These are phyloP conservation scores for Tricholoma terreum DNA, from an alignment of 768 basidiomycete species.

Conservation along the genomic window DNA sequence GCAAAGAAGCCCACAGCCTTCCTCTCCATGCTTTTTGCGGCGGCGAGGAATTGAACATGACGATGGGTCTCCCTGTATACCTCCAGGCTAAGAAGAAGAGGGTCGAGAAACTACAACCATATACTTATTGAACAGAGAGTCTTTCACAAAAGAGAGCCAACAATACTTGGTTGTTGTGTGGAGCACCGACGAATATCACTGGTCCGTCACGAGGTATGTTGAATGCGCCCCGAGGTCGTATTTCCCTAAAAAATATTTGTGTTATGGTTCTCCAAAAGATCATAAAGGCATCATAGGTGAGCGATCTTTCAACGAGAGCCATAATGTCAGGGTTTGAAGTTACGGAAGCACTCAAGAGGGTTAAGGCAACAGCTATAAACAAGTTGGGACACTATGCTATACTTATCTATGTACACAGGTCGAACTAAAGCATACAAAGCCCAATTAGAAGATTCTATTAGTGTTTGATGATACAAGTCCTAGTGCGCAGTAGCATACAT, in stretches of 20 bases:
- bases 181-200: conserved; percentile 89
- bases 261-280: conserved; percentile 84
- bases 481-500: conserved; percentile 10
- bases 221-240: conserved; percentile 90
- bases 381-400: background rate
- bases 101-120: conserved; percentile 79
- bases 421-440: too few species aligned
- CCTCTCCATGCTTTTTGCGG: conserved; percentile 84
- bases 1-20: conserved; percentile 79
- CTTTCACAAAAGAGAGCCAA: conserved; percentile 4
- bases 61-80: conserved; percentile 82
- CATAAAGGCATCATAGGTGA: conserved; percentile 71
- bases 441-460: background rate
- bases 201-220: conserved; percentile 90
- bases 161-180: conserved; percentile 85
- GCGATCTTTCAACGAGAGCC: conserved; percentile 19
- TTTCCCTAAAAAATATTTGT: conserved; percentile 95
- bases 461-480: background rate
- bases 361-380: background rate
- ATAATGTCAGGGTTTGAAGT: conserved; percentile 10
- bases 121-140: conserved; percentile 11
- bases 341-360: background rate
- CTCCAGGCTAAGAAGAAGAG: conserved; percentile 78
- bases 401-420: too few species aligned
- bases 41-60: conserved; percentile 82